A percentile compares a stretch with the other conserved stretches of the same genome.
Evolutionary conservation across 345 rosid genomes (phyloP).

Genomic region (Rhodamnia argentea): DNA sequence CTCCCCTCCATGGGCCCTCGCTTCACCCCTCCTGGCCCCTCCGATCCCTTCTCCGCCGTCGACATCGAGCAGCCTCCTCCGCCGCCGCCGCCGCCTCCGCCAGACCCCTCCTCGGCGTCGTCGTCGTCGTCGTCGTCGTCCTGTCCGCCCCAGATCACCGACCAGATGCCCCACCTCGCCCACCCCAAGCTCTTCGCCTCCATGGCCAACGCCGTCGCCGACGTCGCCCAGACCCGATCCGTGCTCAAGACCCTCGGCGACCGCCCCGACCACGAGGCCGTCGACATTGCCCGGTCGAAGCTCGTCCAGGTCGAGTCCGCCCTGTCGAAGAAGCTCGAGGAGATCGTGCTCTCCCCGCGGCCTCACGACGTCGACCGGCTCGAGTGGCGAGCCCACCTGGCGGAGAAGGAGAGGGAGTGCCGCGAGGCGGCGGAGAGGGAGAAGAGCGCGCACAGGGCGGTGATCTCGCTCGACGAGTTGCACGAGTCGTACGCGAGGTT

Average conservation of each 20-base stretch:
- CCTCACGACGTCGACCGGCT: constrained; percentile 38
- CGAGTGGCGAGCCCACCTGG: constrained; percentile 42
- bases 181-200: constrained; percentile 62
- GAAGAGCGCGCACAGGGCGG: constrained; percentile 27
- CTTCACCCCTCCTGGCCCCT: constrained; percentile 1
- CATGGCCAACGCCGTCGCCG: constrained; percentile 62
- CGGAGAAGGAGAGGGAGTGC: constrained; percentile 48
- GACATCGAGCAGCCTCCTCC: constrained; percentile 29
- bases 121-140: constrained; percentile 10
- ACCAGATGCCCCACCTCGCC: constrained; percentile 55
- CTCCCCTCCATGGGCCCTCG: constrained; percentile 54
- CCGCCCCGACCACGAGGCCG: constrained; percentile 86
- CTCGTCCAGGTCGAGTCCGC: constrained; percentile 45
- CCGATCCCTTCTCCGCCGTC: constrained; percentile 12
- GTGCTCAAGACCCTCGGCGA: constrained; percentile 76
- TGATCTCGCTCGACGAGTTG: constrained; percentile 72
- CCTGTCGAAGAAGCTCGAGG: constrained; percentile 63
- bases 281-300: constrained; percentile 57
- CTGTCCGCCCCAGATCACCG: constrained; percentile 12
- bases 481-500: constrained; percentile 66
- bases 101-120: constrained; percentile 12
- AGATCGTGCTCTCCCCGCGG: constrained; percentile 52
- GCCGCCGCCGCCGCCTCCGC: constrained; percentile 3
- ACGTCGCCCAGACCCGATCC: constrained; percentile 76
- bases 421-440: constrained; percentile 53